These are phyloP conservation scores for Corylus heterophylla DNA, from an alignment of 306 rosid species.

Conservation along the genomic window DNA sequence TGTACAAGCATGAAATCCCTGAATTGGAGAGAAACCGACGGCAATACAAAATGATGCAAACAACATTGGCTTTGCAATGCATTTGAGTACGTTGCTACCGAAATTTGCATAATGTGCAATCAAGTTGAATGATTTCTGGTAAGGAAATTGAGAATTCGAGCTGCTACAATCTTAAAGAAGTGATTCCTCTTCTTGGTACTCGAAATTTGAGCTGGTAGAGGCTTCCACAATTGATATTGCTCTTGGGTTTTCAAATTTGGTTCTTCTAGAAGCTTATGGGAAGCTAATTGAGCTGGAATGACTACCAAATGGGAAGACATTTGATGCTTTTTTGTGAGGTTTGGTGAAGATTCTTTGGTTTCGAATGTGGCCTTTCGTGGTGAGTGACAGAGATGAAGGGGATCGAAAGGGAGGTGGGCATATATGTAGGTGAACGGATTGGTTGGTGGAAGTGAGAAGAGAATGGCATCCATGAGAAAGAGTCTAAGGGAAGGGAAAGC, in stretches of 20 bases:
- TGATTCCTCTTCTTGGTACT: constrained; percentile 1
- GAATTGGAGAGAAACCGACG: constrained; percentile 51
- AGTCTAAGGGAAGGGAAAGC: constrained; percentile 4
- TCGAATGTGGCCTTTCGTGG: constrained; percentile 27
- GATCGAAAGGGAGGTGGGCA: constrained; percentile 7
- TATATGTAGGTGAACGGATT: constrained; percentile 21
- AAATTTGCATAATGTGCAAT: constrained; percentile 8
- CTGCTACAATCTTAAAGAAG: not conserved
- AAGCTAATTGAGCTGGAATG: constrained; percentile 27
- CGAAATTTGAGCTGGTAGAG: constrained; percentile 4
- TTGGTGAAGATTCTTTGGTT: constrained; percentile 27
- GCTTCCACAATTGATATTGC: constrained; percentile 1
- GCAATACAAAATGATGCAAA: constrained; percentile 59
- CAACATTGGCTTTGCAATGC: constrained; percentile 35
- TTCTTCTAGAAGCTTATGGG: constrained; percentile 24
- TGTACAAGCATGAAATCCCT: constrained; percentile 41
- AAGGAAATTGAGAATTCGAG: not conserved
- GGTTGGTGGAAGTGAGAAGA: constrained; percentile 26
- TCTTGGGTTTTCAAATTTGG: not conserved
- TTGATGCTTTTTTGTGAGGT: constrained; percentile 7
- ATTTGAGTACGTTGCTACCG: constrained; percentile 24
- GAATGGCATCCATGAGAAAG: constrained; percentile 43
- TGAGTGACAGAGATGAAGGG: constrained; percentile 9
- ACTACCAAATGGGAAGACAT: constrained; percentile 24
- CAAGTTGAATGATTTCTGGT: not conserved